A percentile compares a stretch with the other conserved stretches of the same genome.
Evolutionary conservation across 2,329 filamentous ascomycete genomes (phyloP).

Genomic region (Talaromyces sp.): DNA sequence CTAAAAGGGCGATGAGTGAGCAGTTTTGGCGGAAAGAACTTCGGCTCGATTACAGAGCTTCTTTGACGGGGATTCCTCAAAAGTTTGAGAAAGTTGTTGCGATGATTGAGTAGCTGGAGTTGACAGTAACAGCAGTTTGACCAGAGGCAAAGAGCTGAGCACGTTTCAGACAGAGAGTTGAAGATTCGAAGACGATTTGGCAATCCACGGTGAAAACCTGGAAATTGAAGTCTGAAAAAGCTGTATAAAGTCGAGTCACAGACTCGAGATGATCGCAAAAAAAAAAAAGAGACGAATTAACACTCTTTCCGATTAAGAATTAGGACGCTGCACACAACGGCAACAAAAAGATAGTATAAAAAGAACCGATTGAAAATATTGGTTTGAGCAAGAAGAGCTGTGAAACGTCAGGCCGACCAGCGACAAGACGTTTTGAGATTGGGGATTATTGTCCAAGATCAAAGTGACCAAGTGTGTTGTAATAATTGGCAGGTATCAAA

Average conservation of each 20-base stretch:
- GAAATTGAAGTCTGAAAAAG: neutral
- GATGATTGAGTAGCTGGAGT: conserved; percentile 10
- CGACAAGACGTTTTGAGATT: conserved; percentile 13
- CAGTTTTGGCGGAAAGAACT: conserved; percentile 17
- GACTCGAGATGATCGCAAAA: neutral
- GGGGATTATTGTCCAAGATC: conserved; percentile 4
- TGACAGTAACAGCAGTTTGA: neutral
- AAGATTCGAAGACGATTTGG: neutral
- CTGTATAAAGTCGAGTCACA: neutral
- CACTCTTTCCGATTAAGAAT: conserved; percentile 1
- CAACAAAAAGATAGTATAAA: conserved; percentile 3
- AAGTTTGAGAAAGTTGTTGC: conserved; percentile 18
- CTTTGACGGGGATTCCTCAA: conserved; percentile 13
- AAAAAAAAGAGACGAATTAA: neutral
- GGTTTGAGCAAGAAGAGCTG: conserved; percentile 13
- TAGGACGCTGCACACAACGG: neutral
- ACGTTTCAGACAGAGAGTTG: neutral
- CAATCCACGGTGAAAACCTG: neutral
- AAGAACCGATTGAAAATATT: neutral
- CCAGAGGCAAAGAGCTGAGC: neutral
- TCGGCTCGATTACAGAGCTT: conserved; percentile 13
- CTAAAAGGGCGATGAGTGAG: conserved; percentile 6
- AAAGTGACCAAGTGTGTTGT: conserved; percentile 6
- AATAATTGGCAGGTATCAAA: conserved; percentile 6
- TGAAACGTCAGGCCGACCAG: conserved; percentile 14